phyloP scores from a whole-genome alignment of 805 yeast genomes.

The Saccharomyces mikatae region DNA sequence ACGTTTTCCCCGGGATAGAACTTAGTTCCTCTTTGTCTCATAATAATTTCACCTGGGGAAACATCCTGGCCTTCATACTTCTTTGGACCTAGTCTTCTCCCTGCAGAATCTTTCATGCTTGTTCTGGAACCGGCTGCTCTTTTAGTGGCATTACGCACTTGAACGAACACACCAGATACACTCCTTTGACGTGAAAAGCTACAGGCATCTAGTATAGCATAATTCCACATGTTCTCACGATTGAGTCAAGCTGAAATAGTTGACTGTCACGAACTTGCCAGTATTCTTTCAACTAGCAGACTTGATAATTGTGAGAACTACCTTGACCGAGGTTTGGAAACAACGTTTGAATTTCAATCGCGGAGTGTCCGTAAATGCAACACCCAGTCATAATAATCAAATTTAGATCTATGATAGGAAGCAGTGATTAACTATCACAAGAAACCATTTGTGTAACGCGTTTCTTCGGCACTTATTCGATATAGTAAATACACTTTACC shows the following conservation, averaged over 20 bases:
- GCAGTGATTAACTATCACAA: background rate
- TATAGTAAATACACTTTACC: no score
- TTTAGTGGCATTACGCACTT: slow-evolving; percentile 84
- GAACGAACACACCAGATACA: slow-evolving; percentile 16
- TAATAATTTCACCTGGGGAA: slow-evolving; percentile 73
- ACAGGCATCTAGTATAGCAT: background rate
- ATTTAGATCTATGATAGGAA: background rate
- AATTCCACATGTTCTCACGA: background rate
- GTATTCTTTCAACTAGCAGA: background rate
- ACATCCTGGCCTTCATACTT: slow-evolving; percentile 69
- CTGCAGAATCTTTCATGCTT: slow-evolving; percentile 87
- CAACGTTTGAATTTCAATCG: background rate
- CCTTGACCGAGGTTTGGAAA: background rate
- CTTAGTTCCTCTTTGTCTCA: slow-evolving; percentile 92
- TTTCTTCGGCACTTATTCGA: background rate
- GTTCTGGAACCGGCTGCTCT: slow-evolving; percentile 93
- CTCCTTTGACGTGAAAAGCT: background rate
- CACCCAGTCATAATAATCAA: background rate
- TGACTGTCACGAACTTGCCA: background rate
- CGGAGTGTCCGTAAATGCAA: background rate
- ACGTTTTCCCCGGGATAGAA: slow-evolving; percentile 92
- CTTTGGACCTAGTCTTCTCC: slow-evolving; percentile 89
- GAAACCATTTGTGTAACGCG: background rate
- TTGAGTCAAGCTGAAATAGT: background rate
- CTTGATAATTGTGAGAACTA: background rate